Base-by-base conservation (phyloP, 2,329 filamentous ascomycete species). In the Epichloe sibirici region DNA sequence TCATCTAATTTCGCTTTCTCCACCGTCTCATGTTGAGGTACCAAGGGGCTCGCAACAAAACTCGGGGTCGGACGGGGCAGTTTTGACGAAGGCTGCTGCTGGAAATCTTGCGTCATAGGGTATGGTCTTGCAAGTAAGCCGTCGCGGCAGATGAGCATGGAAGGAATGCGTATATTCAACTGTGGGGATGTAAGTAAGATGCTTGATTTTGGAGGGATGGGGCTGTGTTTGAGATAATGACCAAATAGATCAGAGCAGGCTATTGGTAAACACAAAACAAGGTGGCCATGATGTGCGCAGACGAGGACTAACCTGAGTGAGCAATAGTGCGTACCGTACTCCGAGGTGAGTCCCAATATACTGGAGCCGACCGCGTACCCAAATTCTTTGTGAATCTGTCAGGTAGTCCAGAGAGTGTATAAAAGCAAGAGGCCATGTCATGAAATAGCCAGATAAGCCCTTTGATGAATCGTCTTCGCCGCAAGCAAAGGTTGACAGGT, bases 101-200 rank as follows among this genome's bases (percentile, higher is more conserved):
- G 68, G 54, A 75, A 72, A 58, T 74, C 69, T 49, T 71, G 65
- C 6, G 67, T 66, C 48, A 66, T 62, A 5, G 69, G 67, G 51
- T 71, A 72, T 3, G 72, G 70, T 47, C 66, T 68, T 2, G 71
- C 69, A 67, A 77, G 69, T 9, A 78, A 63, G 4, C 70, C 70
- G 58, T 81, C 78, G 38, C 74, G 68, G 31, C 71, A 73, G 62
- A 83, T 81, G 55, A 82, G 70, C 79, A 83, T 82, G 0, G 78
- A 82, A 2, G 81, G 80, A 17, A 82, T 70, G 25, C 80, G 77
- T 50, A 82, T 64, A 60, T 78, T 72, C 50, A 81, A 70, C 78
- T 81, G 48, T n/a, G 15, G 9, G 37, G 6, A 31, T 17, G 8
- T 11, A 34, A 13, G 15, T 48, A 5, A 48, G 47, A 12, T 25